Conservation (phyloP, 495 filamentous ascomycete genomes). For the Sporormia fimetaria region DNA sequence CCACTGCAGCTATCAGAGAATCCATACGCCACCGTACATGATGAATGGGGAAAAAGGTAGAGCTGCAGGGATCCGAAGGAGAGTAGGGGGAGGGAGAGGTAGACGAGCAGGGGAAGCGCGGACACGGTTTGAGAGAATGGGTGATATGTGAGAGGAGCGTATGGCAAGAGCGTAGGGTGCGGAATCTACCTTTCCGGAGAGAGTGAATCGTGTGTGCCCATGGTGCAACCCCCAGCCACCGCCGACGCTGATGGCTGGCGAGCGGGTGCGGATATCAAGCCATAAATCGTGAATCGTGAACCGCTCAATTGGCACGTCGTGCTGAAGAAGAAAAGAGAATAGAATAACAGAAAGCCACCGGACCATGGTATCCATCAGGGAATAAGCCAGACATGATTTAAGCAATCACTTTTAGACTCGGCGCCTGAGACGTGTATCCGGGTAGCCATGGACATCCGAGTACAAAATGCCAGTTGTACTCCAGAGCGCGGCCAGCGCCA, state of each 20-base stretch:
- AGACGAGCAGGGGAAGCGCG: neutral
- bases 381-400: constrained; percentile 10
- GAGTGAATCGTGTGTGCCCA: too few species aligned
- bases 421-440: neutral
- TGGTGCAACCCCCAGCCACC: too few species aligned
- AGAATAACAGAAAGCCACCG: constrained; percentile 11
- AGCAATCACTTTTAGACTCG: constrained; percentile 15
- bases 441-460: constrained; percentile 1
- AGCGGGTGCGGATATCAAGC: constrained; percentile 24
- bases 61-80: neutral
- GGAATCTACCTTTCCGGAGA: too few species aligned
- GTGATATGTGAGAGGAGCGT: constrained; percentile 1
- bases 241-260: neutral
- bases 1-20: constrained; percentile 12
- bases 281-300: constrained; percentile 28
- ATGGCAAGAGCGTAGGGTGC: constrained; percentile 1
- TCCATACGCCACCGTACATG: neutral
- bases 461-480: constrained; percentile 1
- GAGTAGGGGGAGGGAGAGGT: neutral
- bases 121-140: neutral
- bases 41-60: neutral
- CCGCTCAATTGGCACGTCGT: constrained; percentile 27
- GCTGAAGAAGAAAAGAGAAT: constrained; percentile 15
- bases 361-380: constrained; percentile 18
- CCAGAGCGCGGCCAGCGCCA: constrained; percentile 3